Base-by-base conservation (phyloP, 139 green algal genomes). In the Yamagishiella unicocca region DNA sequence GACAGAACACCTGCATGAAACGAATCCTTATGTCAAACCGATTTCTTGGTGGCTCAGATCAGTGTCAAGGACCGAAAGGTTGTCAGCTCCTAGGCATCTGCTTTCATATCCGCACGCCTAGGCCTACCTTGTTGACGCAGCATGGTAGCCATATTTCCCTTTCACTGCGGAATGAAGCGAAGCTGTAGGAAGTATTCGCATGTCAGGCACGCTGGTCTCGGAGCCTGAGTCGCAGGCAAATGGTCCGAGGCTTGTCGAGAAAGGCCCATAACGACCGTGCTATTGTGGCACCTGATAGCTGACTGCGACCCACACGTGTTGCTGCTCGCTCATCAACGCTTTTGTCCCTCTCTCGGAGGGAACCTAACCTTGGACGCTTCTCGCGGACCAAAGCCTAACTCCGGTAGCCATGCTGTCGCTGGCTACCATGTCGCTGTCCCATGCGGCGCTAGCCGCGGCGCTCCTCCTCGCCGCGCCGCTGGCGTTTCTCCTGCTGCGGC, bases 111-210 rank as follows among this genome's bases (percentile, higher is more conserved):
- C 50, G 17, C 14, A 22, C 58, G 9, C 17, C 58, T n/a, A n/a
- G 22, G n/a, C 74, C 21, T 4, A 82, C 74, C 74, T 82, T 82
- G 46, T 68, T 66, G 74, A 31, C 31, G n/a, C 19, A 82, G 50
- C 31, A 68, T 68, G 33, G n/a, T 33, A n/a, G 12, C 31, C 53
- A n/a, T 35, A 35, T 33, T 82, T 12, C 29, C 43, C 31, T 9
- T 66, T 43, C 10, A 55, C 70, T 58, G 33, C 37, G 17, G 50
- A 3, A 12, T 38, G 64, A 42, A 3, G 29, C 4, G 10, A 2
- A 72, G 50, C 50, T 58, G 12, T 40, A 12, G 6, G n/a, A 12
- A 29, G 27, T 33, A 42, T 19, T 42, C 33, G 2, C 64, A 42
- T 72, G 35, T 72, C 33, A 72, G 27, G n/a, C 29, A 38, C 64